Base-by-base conservation (phyloP, 75 land plant species). In the Adiantum capillusveneris region DNA sequence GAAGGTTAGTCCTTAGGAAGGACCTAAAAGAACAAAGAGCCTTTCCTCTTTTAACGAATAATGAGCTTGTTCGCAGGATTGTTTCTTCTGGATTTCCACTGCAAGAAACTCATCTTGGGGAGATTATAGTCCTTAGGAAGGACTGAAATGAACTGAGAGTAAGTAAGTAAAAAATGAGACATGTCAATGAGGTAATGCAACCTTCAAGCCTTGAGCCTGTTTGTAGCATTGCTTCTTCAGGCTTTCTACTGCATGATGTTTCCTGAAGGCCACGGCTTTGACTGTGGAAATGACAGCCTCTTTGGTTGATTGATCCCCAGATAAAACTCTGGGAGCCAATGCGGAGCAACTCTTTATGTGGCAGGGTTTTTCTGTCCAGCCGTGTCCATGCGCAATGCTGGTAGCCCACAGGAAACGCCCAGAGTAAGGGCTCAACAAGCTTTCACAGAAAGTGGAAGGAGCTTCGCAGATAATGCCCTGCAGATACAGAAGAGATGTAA, bases 381-480 rank as follows among this genome's bases (percentile, higher is more conserved):
- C 81, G 1, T 46, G 79, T 25, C 86, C 89, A 71, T 75, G 76
- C 0, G 90, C 85, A 49, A 81, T 83, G 68, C 98, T 88, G 12
- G 79, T 84, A 16, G 73, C 52, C 95, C 88, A 93, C 64, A 93
- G 26, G 55, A 93, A 93, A 46, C 90, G 81, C 29, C 85, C 74
- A 25, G 95, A 88, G 60, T 74, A 85, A 39, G 98, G 95, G 55
- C 80, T 93, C 36, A 85, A 73, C 44, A 93, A 73, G 65, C 95
- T 88, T 60, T 82, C 79, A 6, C 95, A 73, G 62, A 93, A 93
- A 20, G 73, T 63, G 30, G 66, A 53, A 29, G 87, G 81, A 30
- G 75, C 73, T 65, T 93, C 95, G 53, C 88, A 85, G 19, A 81
- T 43, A 50, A 93, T 45, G 11, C 98, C 98, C 98, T 93, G 50